Base-by-base conservation (phyloP, 1,284 basidiomycete species). In the Pseudozyma hubeiensis region DNA sequence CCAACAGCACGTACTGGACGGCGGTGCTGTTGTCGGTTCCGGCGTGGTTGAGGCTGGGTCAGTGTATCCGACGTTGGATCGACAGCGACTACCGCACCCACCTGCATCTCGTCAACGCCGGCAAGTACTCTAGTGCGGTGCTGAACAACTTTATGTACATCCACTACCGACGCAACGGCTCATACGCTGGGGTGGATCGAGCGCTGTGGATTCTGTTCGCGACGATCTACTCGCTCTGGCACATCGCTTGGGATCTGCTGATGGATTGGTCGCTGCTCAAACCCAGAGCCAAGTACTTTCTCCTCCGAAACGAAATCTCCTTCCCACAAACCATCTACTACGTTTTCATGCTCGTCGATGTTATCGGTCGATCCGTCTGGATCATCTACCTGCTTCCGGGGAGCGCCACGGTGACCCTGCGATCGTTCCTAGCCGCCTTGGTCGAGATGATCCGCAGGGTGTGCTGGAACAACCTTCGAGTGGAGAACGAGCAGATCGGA, bases 381-480 rank as follows among this genome's bases (percentile, higher is more conserved):
- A 79, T 93, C 8, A 87, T 91, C 63, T 95, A 94, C 80, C 88
- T 94, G 44, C 90, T 92, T 5, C 73, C 80, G 14, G 75, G 85
- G 0, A 87, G 88, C 0, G 87, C 88, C 0, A 86, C 87, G 74
- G 85, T 88, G 55, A 87, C 88, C 53, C 56, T 91, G 29, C 88
- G 91, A 19, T 86, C 89, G 0, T 94, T 93, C 84, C 86, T 93
- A 54, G 89, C 87, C 8, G 93, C 88, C 0, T 78, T 91, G 55
- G 81, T 93, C 35, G 94, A 97, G 82, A 89, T 94, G 86, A 80
- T 93, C 3, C 87, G 94, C 35, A 88, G 94, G 53, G 90, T 90
- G 85, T 92, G 92, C 76, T 97, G 94, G 94, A 97, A 97, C 85
- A 93, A 96, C 81, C 91, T 79, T 17, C 74, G 92, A 68, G 85